Conservation (phyloP, 176 grass and related monocot genomes). For the Musa acuminata region DNA sequence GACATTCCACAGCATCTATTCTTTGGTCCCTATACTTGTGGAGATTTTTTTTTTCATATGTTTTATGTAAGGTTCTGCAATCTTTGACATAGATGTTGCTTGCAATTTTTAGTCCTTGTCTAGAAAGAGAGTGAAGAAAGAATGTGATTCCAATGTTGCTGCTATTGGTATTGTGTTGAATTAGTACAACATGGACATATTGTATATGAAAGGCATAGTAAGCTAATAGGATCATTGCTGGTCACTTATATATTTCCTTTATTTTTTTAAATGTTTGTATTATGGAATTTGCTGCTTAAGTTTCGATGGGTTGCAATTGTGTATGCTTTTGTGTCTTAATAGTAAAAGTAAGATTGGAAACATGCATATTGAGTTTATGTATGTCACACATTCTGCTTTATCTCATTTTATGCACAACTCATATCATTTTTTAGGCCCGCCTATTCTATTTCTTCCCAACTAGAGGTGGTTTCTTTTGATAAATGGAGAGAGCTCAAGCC, state of each 20-base stretch:
- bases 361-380: slow-evolving; percentile 3
- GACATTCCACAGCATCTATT: neutral
- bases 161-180: neutral
- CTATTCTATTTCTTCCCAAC: slow-evolving; percentile 54
- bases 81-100: no score
- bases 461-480: slow-evolving; percentile 46
- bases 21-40: neutral
- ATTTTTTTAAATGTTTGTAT: neutral
- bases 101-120: no score
- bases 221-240: neutral
- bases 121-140: no score
- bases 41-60: no score
- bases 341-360: neutral
- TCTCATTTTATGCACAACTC: slow-evolving; percentile 15
- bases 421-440: slow-evolving; percentile 35
- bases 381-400: neutral
- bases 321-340: neutral
- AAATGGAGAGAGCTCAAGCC: slow-evolving; percentile 79
- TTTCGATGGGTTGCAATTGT: neutral
- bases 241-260: neutral
- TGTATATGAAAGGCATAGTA: neutral
- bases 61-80: no score
- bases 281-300: neutral
- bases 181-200: neutral
- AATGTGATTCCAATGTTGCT: no score